Evolutionary conservation across 2,329 filamentous ascomycete genomes (phyloP).

Genomic region (Xylaria digitata): DNA sequence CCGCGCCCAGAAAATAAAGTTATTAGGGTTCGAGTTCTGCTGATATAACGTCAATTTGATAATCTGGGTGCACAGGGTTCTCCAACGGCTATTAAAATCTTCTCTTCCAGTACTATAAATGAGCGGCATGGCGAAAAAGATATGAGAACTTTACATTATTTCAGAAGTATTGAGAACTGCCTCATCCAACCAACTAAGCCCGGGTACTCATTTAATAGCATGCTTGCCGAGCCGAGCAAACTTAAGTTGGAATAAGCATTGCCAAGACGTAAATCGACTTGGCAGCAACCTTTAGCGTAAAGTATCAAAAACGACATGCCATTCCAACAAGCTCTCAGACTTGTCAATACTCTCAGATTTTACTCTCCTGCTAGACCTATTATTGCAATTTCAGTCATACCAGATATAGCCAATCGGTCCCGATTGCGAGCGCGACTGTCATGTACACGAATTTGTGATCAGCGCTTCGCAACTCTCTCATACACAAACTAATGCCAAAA

Average conservation of each 20-base stretch:
- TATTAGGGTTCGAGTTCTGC: not conserved
- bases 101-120: not conserved
- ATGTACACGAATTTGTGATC: not conserved
- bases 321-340: not conserved
- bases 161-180: not conserved
- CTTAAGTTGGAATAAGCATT: conserved; percentile 37
- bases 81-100: not conserved
- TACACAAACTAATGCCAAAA: conserved; percentile 6
- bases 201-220: not conserved
- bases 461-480: conserved; percentile 1
- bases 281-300: conserved; percentile 40
- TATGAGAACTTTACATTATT: not conserved
- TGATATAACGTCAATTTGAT: not conserved
- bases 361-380: not conserved
- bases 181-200: not conserved
- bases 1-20: not conserved
- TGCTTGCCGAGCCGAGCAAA: not conserved
- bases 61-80: not conserved
- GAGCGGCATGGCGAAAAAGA: not conserved
- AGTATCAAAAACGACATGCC: conserved; percentile 21
- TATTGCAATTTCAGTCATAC: not conserved
- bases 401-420: not conserved
- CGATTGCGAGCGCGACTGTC: not conserved
- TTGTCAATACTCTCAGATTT: not conserved
- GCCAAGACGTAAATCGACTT: conserved; percentile 46